Percentiles rank a stretch among this genome's conserved stretches.
phyloP scores from a whole-genome alignment of 1,284 basidiomycete species.

The Wolfiporia cocos region DNA sequence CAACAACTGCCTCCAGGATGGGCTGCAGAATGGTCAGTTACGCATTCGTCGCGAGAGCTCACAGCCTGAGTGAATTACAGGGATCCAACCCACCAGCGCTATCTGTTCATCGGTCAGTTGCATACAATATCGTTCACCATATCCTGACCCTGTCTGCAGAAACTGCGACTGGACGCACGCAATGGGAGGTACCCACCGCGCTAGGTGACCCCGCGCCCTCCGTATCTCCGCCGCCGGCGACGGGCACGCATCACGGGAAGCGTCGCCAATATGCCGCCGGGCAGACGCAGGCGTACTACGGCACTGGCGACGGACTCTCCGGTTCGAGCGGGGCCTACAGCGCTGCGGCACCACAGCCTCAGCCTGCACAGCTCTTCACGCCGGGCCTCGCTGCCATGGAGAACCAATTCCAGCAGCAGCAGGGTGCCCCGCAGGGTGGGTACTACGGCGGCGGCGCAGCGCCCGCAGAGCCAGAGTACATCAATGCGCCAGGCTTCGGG shows the following conservation, averaged over 20 bases:
- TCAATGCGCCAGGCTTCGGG: conserved; percentile 41
- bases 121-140: not conserved
- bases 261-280: conserved; percentile 88
- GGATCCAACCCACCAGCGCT: conserved; percentile 77
- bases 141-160: conserved; percentile 28
- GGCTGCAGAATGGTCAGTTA: conserved; percentile 78
- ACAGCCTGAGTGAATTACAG: conserved; percentile 33
- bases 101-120: conserved; percentile 76
- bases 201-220: conserved; percentile 29
- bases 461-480: conserved; percentile 51
- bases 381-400: conserved; percentile 70
- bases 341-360: conserved; percentile 34
- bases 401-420: conserved; percentile 53
- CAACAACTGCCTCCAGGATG: conserved; percentile 84
- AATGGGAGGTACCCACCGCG: conserved; percentile 55
- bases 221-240: conserved; percentile 32
- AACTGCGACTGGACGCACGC: conserved; percentile 49
- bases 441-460: conserved; percentile 38
- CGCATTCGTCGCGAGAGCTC: not conserved
- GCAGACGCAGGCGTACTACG: conserved; percentile 84
- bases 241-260: conserved; percentile 40
- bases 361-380: conserved; percentile 73
- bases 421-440: conserved; percentile 33
- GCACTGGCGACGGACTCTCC: conserved; percentile 35
- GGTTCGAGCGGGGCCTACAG: conserved; percentile 38